phyloP scores from a whole-genome alignment of 768 basidiomycete genomes.

The Asterophora lycoperdoides region DNA sequence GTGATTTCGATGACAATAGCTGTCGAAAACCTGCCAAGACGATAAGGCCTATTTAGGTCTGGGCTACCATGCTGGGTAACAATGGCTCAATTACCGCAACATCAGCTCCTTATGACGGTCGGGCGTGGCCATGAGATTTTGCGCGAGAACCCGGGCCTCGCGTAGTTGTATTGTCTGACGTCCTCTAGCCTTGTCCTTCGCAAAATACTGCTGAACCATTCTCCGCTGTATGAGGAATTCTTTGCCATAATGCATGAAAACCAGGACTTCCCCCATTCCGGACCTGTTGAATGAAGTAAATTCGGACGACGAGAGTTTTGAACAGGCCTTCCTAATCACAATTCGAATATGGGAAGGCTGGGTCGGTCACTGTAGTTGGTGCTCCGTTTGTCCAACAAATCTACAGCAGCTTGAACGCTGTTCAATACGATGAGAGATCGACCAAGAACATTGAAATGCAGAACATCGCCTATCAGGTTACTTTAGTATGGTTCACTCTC shows the following conservation, averaged over 20 bases:
- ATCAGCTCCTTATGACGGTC: slow-evolving; percentile 15
- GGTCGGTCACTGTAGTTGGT: slow-evolving; percentile 32
- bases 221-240: slow-evolving; percentile 13
- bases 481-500: neutral
- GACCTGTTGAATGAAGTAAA: neutral
- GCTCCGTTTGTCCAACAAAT: slow-evolving; percentile 40
- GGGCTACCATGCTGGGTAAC: neutral
- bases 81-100: neutral
- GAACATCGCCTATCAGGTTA: slow-evolving; percentile 7
- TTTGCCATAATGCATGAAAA: slow-evolving; percentile 15
- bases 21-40: slow-evolving; percentile 19
- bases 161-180: slow-evolving; percentile 10
- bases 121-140: slow-evolving; percentile 13
- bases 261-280: slow-evolving; percentile 1
- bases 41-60: neutral
- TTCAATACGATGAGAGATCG: slow-evolving; percentile 28
- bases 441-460: slow-evolving; percentile 18
- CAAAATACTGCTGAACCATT: slow-evolving; percentile 10
- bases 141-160: slow-evolving; percentile 15
- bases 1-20: slow-evolving; percentile 18
- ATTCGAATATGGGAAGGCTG: slow-evolving; percentile 19
- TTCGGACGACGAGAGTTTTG: neutral
- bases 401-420: slow-evolving; percentile 29
- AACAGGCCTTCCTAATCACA: neutral
- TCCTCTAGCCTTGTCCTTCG: slow-evolving; percentile 3